A percentile compares a stretch with the other conserved stretches of the same genome.
Evolutionary conservation across 495 filamentous ascomycete genomes (phyloP).

Genomic region (Penicillium coprophilum): DNA sequence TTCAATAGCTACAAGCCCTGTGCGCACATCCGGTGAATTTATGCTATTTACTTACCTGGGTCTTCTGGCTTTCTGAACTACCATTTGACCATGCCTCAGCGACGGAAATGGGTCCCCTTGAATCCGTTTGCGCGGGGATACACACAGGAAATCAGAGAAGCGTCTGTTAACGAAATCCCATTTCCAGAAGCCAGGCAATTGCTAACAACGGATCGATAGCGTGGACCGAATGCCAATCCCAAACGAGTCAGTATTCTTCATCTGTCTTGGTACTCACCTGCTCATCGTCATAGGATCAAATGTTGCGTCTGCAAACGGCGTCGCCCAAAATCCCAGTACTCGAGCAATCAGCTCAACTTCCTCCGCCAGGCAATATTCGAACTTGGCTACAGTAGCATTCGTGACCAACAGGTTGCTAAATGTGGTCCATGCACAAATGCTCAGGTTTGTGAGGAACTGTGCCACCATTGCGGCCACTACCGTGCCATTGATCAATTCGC

Average conservation of each 20-base stretch:
- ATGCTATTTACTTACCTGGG: not conserved
- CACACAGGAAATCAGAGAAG: not conserved
- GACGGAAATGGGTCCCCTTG: not conserved
- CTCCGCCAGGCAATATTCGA: constrained; percentile 3
- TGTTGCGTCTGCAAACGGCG: constrained; percentile 8
- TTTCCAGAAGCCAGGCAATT: too few relatives aligned
- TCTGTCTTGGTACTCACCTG: not conserved
- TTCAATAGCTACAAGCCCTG: not conserved
- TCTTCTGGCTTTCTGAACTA: too few relatives aligned
- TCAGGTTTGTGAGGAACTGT: not conserved
- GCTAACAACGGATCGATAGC: not conserved
- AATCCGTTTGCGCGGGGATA: constrained; percentile 1
- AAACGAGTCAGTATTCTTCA: not conserved
- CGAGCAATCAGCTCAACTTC: constrained; percentile 6
- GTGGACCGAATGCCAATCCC: not conserved
- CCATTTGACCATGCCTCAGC: not conserved
- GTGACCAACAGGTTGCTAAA: constrained; percentile 1
- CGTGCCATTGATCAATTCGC: constrained; percentile 4
- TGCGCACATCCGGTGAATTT: not conserved
- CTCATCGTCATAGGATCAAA: constrained; percentile 6
- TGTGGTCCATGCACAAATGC: constrained; percentile 5
- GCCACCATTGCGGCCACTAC: not conserved
- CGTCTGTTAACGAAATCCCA: not conserved
- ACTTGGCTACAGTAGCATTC: not conserved
- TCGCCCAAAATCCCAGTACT: not conserved